Conservation (phyloP, 306 rosid species). For the Geum urbanum region DNA sequence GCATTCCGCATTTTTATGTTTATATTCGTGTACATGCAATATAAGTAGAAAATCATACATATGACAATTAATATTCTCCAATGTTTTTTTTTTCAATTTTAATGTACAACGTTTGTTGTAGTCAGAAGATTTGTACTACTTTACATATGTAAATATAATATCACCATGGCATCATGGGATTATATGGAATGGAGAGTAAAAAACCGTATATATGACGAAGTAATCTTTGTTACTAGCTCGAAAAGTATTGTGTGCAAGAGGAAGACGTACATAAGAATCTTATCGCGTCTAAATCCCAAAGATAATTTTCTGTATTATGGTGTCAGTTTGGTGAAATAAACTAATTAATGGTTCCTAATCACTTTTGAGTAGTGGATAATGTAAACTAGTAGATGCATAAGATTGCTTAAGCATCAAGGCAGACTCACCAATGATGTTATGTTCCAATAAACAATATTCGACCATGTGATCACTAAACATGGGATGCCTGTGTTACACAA, state of each 20-base stretch:
- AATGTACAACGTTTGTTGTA: background rate
- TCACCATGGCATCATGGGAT: background rate
- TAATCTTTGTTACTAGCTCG: slow-evolving; percentile 17
- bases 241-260: slow-evolving; percentile 10
- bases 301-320: slow-evolving; percentile 8
- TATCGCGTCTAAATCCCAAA: slow-evolving; percentile 21
- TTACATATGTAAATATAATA: background rate
- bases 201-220: background rate
- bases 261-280: slow-evolving; percentile 28
- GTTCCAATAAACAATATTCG: slow-evolving; percentile 16
- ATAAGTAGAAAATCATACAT: too few species aligned
- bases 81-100: too few species aligned
- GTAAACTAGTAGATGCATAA: slow-evolving; percentile 22
- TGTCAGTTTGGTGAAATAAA: slow-evolving; percentile 19
- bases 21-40: background rate
- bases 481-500: slow-evolving; percentile 30
- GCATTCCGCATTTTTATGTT: background rate
- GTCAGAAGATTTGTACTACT: background rate
- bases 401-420: slow-evolving; percentile 35
- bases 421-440: slow-evolving; percentile 29
- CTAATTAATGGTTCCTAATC: slow-evolving; percentile 14
- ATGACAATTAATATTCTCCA: too few species aligned
- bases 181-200: background rate
- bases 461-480: slow-evolving; percentile 29
- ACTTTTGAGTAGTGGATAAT: slow-evolving; percentile 25